Evolutionary conservation across 225 moss, liverwort and hornwort genomes (phyloP), one percentile per base, ranked within the genome.

Genomic region (Bryum argenteum): DNA sequence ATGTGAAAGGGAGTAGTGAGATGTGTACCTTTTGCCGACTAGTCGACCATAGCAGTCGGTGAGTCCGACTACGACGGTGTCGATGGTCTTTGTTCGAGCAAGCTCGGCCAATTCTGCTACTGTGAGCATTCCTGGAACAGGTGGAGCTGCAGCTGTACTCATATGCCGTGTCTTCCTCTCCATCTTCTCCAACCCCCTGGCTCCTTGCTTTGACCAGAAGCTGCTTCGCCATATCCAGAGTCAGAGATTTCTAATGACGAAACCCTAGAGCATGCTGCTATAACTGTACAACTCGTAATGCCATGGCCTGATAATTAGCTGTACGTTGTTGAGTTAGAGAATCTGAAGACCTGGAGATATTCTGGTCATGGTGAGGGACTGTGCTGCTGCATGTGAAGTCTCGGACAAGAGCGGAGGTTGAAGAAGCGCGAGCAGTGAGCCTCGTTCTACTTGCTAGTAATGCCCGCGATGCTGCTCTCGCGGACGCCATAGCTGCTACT

Each of bases 41-140:
- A 94, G 80, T 3, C 97, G 94, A 43, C 97, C 97, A 60, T 97
- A 97, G 79, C 94, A 94, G 75, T 97, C 97, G 43, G 86, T 97
- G 18, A 97, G 74, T 20, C 91, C 97, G n/a, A 94, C 92, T 5
- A 97, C 47, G 41, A 97, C 79, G 1, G 97, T 97, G 40, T 97
- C 92, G 19, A 97, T 88, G 33, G 68, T 28, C 3, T 78, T 85
- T 1, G 70, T 55, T 12, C 76, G 51, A 44, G 84, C 88, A 1
- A 91, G 86, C 38, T 72, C 71, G 60, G 62, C 78, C 8, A 97
- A 72, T 52, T 88, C 71, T 16, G 71, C 65, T 8, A 90, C 80
- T 33, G 90, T 97, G 26, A 97, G 72, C 90, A 90, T 80, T 55
- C 97, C 97, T 52, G 70, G 82, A 2, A 85, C 58, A 1, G 24